Percentiles rank a stretch among this genome's conserved stretches.
Evolutionary conservation across 305 asterid species (phyloP).

Genomic region (Fraxinus albicans): DNA sequence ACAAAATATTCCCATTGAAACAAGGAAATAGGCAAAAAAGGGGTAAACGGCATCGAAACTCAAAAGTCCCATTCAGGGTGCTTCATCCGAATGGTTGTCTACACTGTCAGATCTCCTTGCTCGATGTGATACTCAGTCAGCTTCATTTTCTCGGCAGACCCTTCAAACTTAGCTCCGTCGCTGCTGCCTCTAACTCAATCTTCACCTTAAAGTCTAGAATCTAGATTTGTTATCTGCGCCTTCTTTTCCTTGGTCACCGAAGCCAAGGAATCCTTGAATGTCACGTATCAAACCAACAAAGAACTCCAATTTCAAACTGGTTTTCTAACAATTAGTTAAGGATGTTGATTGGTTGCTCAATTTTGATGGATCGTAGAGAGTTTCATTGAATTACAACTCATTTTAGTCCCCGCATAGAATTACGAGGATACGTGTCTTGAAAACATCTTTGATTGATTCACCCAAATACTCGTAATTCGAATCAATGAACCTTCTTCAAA

Average conservation of each 20-base stretch:
- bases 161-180: too few species aligned
- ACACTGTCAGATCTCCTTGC: too few species aligned
- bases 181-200: too few species aligned
- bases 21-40: background rate
- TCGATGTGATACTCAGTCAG: too few species aligned
- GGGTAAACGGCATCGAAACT: background rate
- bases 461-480: background rate
- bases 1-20: background rate
- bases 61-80: too few species aligned
- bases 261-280: too few species aligned
- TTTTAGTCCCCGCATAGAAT: background rate
- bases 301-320: background rate
- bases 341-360: background rate
- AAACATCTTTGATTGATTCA: background rate
- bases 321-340: background rate
- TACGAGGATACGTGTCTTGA: background rate
- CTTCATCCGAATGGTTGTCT: too few species aligned
- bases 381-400: background rate
- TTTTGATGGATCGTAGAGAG: background rate
- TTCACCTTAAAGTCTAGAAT: too few species aligned
- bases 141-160: too few species aligned
- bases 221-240: too few species aligned
- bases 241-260: too few species aligned
- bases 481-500: background rate
- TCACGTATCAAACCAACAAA: background rate